Base-by-base conservation (phyloP, 805 yeast species). In the Saturnispora kantuleensis region DNA sequence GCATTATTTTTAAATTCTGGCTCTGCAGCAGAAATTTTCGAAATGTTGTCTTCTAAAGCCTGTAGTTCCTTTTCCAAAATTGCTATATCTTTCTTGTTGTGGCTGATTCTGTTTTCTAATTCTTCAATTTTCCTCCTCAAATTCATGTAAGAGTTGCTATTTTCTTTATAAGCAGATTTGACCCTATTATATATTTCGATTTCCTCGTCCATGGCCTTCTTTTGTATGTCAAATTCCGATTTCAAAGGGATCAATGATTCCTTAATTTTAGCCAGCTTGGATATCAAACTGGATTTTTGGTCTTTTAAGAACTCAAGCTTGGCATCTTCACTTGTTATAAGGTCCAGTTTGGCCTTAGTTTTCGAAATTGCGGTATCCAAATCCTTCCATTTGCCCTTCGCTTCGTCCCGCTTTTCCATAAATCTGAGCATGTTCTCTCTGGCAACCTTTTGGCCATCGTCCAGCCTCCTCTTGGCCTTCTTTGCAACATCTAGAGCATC, bases 11-110 rank as follows among this genome's bases (percentile, higher is more conserved):
- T 15, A 28, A 36, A 42, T 26, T 35, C 45, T 45, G 46, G 8
- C 12, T 31, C 35, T 3, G 36, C 35, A 18, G 17, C 40, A 5
- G 31, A 17, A 4, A 42, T 35, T 10, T 42, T 42, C 18, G 30
- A 17, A n/a, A 42, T 36, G 26, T 42, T 42, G n/a, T 35, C 45
- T n/a, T 42, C 40, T n/a, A 36, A 36, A n/a, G 13, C 17, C 10
- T 17, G 18, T 16, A 30, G 18, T 30, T 42, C 45, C 30, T 36
- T 42, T 9, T 42, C 36, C 13, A 42, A 11, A 18, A 29, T 36
- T 31, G 41, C 51, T 6, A 59, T 39, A 36, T 50, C 51, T 41
- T 54, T 38, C n/a, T 48, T 43, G 18, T 40, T 38, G 0, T 35
- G 36, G 10, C 29, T 16, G 12, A 47, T 32, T 26, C 44, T 41